phyloP scores from a whole-genome alignment of 2,329 filamentous ascomycete genomes.

The Penicillium sp. region DNA sequence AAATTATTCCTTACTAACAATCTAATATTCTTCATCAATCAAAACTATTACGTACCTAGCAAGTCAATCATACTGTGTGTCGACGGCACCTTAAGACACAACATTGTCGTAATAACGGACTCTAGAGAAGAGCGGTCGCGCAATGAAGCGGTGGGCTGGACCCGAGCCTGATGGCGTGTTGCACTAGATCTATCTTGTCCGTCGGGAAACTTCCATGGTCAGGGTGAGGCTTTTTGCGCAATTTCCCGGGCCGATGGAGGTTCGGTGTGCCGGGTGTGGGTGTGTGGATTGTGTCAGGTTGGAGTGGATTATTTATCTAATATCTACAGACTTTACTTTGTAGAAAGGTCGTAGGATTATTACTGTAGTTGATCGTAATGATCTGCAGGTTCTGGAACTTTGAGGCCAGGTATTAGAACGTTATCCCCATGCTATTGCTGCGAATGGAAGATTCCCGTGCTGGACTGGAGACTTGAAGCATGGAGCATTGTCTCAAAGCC shows the following conservation, averaged over 20 bases:
- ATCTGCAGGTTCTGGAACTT: not conserved
- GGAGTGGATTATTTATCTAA: not conserved
- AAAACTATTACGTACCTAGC: too few relatives aligned
- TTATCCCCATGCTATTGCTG: too few relatives aligned
- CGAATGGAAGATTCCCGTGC: too few relatives aligned
- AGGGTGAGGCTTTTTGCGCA: slow-evolving; percentile 1
- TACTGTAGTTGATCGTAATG: not conserved
- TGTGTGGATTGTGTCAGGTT: not conserved
- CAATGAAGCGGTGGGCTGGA: not conserved
- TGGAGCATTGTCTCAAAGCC: not conserved
- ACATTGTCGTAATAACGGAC: too few relatives aligned
- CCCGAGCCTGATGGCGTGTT: not conserved
- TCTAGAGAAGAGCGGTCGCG: not conserved
- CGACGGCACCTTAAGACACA: not conserved
- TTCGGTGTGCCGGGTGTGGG: slow-evolving; percentile 1
- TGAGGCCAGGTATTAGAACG: too few relatives aligned
- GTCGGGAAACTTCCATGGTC: not conserved
- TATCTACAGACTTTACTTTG: not conserved
- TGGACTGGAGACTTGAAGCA: not conserved
- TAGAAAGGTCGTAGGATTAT: not conserved
- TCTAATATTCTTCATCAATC: too few relatives aligned
- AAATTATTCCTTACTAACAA: too few relatives aligned
- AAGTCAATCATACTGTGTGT: not conserved
- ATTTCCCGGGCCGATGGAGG: not conserved
- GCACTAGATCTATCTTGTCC: not conserved